Evolutionary conservation across 768 basidiomycete genomes (phyloP), one percentile per base, ranked within the genome.

Genomic region (Daedaleopsis nitida): DNA sequence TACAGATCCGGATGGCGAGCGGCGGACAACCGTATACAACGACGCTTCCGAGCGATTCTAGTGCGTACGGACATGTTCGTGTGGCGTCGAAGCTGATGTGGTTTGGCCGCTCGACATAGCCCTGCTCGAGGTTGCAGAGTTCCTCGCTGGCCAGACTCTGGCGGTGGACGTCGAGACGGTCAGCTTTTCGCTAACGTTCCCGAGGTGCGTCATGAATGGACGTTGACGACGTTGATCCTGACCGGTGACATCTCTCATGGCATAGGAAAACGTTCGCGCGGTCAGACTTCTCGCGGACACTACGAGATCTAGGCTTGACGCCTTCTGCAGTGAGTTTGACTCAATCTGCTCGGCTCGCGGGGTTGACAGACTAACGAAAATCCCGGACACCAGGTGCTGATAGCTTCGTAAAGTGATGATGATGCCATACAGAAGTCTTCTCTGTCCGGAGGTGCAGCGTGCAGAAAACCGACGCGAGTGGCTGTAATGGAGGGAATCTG

Each of bases 1-100:
- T 98, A 54, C 96, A 96, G 76, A 94, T 97, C 60, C 85, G 96
- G 24, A 76, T 97, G 71, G 85, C 91, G 17, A 85, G 83, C 6
- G 94, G 94, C 11, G 89, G 91, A 1, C 82, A 83, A 63, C 94
- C 94, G 6, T 83, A 92, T 64, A 92, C 88, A 9, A 91, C 88
- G 14, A 92, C 90, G 11, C 71, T 94, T 48, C 73, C 88, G n/a
- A 92, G 89, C 66, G 89, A 92, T 62, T 79, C 89, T 23, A 82
- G 92, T 92, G 70, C 68, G 89, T 81, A 10, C 34, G 43, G 19
- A 45, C 12, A 48, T 6, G 23, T 48, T 55, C 12, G 37, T 45
- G 17, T 54, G 37, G 37, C 37, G 44, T 24, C 5, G 34, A 51
- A 8, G 44, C 48, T 48, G 24, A 56, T 34, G 53, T 50, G 19